Base-by-base conservation (phyloP, 2,329 filamentous ascomycete species). In the Proliferodiscus dingleyae region DNA sequence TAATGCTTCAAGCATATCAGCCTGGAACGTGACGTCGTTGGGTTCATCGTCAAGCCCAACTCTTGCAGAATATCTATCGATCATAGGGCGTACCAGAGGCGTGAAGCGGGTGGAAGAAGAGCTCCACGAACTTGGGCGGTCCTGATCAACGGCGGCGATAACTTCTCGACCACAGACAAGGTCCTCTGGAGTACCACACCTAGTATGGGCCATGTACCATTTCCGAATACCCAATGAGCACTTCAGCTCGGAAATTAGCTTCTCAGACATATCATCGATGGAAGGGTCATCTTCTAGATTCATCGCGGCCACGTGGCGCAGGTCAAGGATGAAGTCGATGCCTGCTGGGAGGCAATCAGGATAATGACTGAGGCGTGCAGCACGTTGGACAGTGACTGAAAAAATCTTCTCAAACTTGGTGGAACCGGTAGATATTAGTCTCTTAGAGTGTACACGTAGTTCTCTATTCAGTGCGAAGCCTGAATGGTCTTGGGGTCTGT, bases 271-370 rank as follows among this genome's bases (percentile, higher is more conserved):
- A 23, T 13, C 2, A 10, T 18, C 19, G 22, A 11, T 73, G 1
- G 82, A 74, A 8, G 79, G 72, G 10, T 83, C 81, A 2, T 85
- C 80, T 1, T 79, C 83, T 13, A 41, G 10, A 32, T 57, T 83
- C 75, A 0, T 64, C 64, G 0, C n/a, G 1, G 34, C 34, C 11
- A 37, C 19, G 8, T 18, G 77, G 72, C 0, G 84, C 10, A 86
- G 67, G 53, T 87, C 81, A 28, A 87, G 56, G 15, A 84, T 65
- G 52, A 76, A 85, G 46, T 72, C 71, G 56, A 84, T 64, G 0
- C 70, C 73, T 2, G 63, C 53, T 0, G 66, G 68, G 8, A 70
- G 57, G 15, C 28, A 13, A 8, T 46, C 22, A 9, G 51, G 10
- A 29, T 50, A 49, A 16, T 50, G 45, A 16, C 65, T 65, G 11